A percentile compares a stretch with the other conserved stretches of the same genome.
Conservation (phyloP, 495 filamentous ascomycete species). For the Cladorrhinum samala region DNA sequence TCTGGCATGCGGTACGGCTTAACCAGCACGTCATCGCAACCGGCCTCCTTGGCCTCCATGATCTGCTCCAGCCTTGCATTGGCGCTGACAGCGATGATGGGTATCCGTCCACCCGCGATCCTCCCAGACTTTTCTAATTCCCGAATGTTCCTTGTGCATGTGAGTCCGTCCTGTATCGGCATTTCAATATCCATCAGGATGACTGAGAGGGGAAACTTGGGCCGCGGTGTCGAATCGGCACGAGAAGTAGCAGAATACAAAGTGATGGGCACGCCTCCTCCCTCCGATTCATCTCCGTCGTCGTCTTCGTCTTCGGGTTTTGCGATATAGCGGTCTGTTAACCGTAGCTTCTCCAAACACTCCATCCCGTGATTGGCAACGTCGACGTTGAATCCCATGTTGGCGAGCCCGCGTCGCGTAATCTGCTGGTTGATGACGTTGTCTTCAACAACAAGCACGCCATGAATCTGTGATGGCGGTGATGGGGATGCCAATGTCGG, state of each 20-base stretch:
- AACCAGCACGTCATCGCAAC: conserved; percentile 45
- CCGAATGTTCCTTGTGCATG: conserved; percentile 61
- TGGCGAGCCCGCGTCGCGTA: conserved; percentile 56
- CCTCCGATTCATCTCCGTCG: conserved; percentile 7
- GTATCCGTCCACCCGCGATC: conserved; percentile 49
- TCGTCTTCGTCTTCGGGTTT: conserved; percentile 23
- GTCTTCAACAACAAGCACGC: conserved; percentile 66
- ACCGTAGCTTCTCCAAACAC: conserved; percentile 51
- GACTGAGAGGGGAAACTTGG: conserved; percentile 30
- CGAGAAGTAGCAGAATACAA: neutral
- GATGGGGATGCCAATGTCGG: neutral
- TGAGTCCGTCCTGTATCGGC: conserved; percentile 76
- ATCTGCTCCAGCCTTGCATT: conserved; percentile 68
- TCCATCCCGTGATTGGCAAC: conserved; percentile 72
- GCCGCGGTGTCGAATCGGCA: neutral
- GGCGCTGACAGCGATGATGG: conserved; percentile 72
- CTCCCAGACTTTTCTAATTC: conserved; percentile 49
- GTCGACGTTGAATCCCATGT: conserved; percentile 56
- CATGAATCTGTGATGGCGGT: conserved; percentile 20
- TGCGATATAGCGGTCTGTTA: conserved; percentile 26
- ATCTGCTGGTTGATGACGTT: conserved; percentile 73
- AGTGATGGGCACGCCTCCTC: neutral
- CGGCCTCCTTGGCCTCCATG: conserved; percentile 54
- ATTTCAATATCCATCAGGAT: conserved; percentile 82
- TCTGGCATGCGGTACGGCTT: conserved; percentile 44